These are phyloP conservation scores for Rosa hybrid DNA, from an alignment of 331 rosid genomes.

Conservation along the genomic window DNA sequence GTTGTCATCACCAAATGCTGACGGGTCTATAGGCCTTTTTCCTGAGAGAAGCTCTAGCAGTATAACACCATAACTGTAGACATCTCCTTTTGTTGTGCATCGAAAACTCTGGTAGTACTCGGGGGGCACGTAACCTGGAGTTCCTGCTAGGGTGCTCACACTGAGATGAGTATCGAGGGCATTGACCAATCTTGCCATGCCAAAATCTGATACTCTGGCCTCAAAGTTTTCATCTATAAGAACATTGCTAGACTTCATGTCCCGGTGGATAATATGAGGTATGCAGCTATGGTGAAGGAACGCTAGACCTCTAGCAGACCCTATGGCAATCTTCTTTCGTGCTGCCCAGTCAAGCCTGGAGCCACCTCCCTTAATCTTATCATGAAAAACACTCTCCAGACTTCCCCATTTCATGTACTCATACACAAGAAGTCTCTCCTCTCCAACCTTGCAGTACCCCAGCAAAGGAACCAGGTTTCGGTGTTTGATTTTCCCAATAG, in stretches of 20 bases:
- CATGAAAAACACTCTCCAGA: conserved; percentile 74
- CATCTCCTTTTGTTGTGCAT: conserved; percentile 83
- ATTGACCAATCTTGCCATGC: conserved; percentile 80
- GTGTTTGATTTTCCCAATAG: conserved; percentile 78
- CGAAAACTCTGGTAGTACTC: conserved; percentile 84
- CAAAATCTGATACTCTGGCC: conserved; percentile 81
- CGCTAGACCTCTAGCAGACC: conserved; percentile 82
- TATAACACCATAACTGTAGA: conserved; percentile 77
- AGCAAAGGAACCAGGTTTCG: conserved; percentile 70
- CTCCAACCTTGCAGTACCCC: conserved; percentile 81
- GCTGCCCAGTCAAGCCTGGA: conserved; percentile 61
- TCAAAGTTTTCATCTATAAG: conserved; percentile 78
- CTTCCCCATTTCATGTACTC: conserved; percentile 89
- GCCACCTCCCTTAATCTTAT: conserved; percentile 39
- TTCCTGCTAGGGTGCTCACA: conserved; percentile 79
- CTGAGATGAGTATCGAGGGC: conserved; percentile 79
- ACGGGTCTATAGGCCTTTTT: conserved; percentile 60
- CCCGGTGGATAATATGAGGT: conserved; percentile 82
- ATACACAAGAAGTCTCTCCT: conserved; percentile 87
- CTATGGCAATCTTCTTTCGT: conserved; percentile 69
- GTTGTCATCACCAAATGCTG: conserved; percentile 72
- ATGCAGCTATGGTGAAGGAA: conserved; percentile 84
- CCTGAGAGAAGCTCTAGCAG: conserved; percentile 76
- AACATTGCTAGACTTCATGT: conserved; percentile 85
- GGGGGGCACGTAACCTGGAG: conserved; percentile 89